These are phyloP conservation scores for Castanea crenata DNA, from an alignment of 306 rosid species.

Conservation along the genomic window DNA sequence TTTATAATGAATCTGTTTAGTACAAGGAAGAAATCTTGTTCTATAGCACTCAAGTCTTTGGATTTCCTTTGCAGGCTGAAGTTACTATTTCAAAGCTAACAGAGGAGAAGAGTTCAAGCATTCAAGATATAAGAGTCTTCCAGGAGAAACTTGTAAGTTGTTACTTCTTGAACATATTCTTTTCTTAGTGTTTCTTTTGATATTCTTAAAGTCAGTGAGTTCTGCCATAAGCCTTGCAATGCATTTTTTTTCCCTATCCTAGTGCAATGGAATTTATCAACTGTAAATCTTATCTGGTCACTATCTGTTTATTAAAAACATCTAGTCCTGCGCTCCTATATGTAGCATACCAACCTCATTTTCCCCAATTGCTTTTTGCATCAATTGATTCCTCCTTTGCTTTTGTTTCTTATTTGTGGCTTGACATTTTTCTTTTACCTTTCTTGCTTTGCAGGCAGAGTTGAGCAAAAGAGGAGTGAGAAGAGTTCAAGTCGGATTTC, in stretches of 20 bases:
- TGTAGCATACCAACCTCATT: not conserved
- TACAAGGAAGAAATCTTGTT: too few species aligned
- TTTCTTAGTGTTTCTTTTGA: slow-evolving; percentile 6
- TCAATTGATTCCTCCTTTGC: not conserved
- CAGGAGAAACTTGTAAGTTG: slow-evolving; percentile 52
- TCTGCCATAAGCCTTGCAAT: not conserved
- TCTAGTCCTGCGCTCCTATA: too few species aligned
- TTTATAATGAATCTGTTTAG: too few species aligned
- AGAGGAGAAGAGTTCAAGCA: slow-evolving; percentile 64
- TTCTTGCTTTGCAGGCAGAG: slow-evolving; percentile 46
- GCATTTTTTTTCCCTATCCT: not conserved
- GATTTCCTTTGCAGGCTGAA: slow-evolving; percentile 57
- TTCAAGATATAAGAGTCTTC: slow-evolving; percentile 49
- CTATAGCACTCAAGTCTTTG: slow-evolving; percentile 3
- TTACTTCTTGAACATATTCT: slow-evolving; percentile 22
- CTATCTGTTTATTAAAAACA: not conserved
- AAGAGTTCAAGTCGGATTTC: slow-evolving; percentile 69
- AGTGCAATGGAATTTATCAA: not conserved
- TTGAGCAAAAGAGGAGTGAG: slow-evolving; percentile 46
- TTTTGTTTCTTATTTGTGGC: not conserved
- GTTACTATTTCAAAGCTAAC: slow-evolving; percentile 58
- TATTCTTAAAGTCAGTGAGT: slow-evolving; percentile 14
- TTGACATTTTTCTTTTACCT: not conserved
- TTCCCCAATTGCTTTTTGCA: not conserved
- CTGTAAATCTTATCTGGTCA: not conserved